Conservation (phyloP, 768 basidiomycete genomes). For the Leccinum truebloodii region DNA sequence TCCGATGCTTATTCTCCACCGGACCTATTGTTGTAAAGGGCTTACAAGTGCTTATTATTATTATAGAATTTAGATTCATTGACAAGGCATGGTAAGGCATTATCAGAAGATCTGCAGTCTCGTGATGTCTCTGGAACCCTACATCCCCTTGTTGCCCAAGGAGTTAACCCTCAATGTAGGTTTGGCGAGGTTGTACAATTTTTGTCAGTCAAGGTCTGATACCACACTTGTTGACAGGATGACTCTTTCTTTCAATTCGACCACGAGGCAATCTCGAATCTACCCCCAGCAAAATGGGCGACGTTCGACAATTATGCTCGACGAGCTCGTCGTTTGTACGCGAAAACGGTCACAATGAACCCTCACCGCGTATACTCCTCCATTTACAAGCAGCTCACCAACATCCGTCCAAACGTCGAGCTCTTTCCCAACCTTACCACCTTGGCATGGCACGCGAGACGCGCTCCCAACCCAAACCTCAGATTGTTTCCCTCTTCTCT, state of each 20-base stretch:
- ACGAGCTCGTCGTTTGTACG: constrained; percentile 24
- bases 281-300: constrained; percentile 19
- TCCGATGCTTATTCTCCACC: too few relatives aligned
- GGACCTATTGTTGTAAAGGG: too few relatives aligned
- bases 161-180: constrained; percentile 25
- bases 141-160: constrained; percentile 21
- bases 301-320: constrained; percentile 25
- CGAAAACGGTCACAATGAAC: constrained; percentile 28
- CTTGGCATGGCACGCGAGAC: constrained; percentile 21
- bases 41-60: too few relatives aligned
- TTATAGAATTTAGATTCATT: too few relatives aligned
- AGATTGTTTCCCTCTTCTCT: constrained; percentile 27
- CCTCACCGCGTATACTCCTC: constrained; percentile 28
- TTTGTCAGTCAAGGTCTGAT: constrained; percentile 9
- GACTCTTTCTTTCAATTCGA: constrained; percentile 21
- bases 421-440: constrained; percentile 25
- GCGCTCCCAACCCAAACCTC: constrained; percentile 8
- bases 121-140: constrained; percentile 23
- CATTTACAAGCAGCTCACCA: constrained; percentile 26
- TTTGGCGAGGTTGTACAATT: background rate
- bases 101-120: too few relatives aligned
- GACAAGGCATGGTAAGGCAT: too few relatives aligned
- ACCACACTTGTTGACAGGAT: constrained; percentile 14
- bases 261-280: background rate
- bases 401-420: constrained; percentile 25